Base-by-base conservation (phyloP, 345 rosid species). In the Aquilaria sinensis region DNA sequence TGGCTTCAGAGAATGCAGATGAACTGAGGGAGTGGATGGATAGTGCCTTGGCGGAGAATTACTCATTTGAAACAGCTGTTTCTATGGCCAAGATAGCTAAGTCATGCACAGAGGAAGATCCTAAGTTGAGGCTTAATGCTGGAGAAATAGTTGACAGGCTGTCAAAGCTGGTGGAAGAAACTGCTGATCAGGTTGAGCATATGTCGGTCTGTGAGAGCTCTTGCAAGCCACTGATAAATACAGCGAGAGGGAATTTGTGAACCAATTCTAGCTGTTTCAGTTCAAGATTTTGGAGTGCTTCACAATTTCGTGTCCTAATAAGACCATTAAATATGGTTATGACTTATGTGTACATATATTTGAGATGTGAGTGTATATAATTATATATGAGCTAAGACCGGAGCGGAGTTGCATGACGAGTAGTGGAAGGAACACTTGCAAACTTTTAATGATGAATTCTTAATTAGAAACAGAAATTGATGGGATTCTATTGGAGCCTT, bases 11-110 rank as follows among this genome's bases (percentile, higher is more conserved):
- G 53, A 73, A 79, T 46, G 77, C 61, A 14, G 80, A 80, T 37
- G 84, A 72, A 50, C 81, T 86, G 4, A 80, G 78, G 71, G 90
- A 81, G 49, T 83, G 83, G 85, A 83, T 92, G 73, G 98, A 92
- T 33, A 75, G 75, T 48, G 84, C 93, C 23, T 23, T 92, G 57
- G 89, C 96, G 12, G 97, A 89, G 29, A 78, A 80, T 58, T 92
- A 92, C 70, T 68, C 93, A 10, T 74, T 83, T 7, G 94, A 92
- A 48, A 75, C 64, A 5, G 98, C 92, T 1, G 76, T 79, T 9
- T 72, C 83, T 51, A 56, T 89, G 59, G 96, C 93, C 32, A 85
- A 79, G 47, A 70, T 93, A 15, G 97, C 91, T 7, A 74, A 69
- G 62, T 79, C 91, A 23, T 93, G 97, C 71, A 79, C 77, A 1